Evolutionary conservation across 1,284 basidiomycete genomes (phyloP).

Genomic region (Phylloporus gajari): DNA sequence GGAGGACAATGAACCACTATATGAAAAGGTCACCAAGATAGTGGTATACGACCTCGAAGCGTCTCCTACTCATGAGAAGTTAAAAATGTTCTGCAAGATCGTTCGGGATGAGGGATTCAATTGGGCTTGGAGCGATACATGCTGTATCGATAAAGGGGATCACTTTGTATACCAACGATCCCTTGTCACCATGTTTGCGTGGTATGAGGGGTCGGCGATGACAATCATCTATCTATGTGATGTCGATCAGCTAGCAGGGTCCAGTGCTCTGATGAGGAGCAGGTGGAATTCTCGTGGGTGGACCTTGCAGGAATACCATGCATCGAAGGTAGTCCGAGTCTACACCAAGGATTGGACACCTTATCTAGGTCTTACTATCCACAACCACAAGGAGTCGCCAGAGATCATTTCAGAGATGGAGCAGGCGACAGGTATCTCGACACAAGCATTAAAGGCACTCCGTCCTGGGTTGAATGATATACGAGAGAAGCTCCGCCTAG

Average conservation of each 20-base stretch:
- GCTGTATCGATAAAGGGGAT: too few species aligned
- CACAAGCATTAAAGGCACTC: background rate
- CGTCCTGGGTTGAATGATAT: background rate
- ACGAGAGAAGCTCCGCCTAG: background rate
- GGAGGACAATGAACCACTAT: constrained; percentile 17
- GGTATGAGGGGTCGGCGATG: background rate
- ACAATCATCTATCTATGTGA: background rate
- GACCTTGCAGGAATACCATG: background rate
- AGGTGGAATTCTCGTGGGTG: background rate
- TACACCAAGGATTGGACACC: background rate
- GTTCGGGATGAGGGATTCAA: too few species aligned
- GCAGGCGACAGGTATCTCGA: background rate
- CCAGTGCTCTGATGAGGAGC: background rate
- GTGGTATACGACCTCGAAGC: constrained; percentile 6
- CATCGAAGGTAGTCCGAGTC: background rate
- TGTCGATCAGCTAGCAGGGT: background rate
- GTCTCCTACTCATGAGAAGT: background rate
- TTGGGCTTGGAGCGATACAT: too few species aligned
- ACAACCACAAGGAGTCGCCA: background rate
- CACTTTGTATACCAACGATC: too few species aligned
- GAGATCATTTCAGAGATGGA: background rate
- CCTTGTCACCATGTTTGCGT: background rate
- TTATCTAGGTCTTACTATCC: background rate
- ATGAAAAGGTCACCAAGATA: background rate
- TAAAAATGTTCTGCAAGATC: too few species aligned